Evolutionary conservation across 345 rosid species (phyloP), one percentile per base, ranked within the genome.

Genomic region (Stellera chamaejasme): DNA sequence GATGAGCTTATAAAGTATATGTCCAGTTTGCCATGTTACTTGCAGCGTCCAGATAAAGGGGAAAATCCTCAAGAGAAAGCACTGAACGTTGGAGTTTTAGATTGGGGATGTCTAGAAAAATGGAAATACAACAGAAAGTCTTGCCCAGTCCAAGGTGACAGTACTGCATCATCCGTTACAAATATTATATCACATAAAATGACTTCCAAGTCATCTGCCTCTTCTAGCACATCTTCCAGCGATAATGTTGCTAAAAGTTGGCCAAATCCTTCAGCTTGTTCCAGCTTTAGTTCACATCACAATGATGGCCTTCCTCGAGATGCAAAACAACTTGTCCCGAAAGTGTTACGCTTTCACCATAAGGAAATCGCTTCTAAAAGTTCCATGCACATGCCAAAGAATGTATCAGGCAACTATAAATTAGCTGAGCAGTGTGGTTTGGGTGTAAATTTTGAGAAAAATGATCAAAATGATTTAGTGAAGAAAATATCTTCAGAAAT

Each of bases 41-140:
- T 85, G 60, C 89, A 83, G 76, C 72, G 62, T 15, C 19, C 73
- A 55, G 86, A 82, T 45, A 77, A 48, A 49, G 71, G 66, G 41
- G 84, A 76, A 51, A 71, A 68, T n/a, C 13, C 62, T 10, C 79
- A 80, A 48, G 90, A 71, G 52, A 84, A 82, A 64, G 90, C 79
- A 60, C 64, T 88, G 73, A 84, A 82, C 76, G 77, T 88, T 43
- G 96, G 98, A 50, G 98, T 92, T 67, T 69, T 92, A 69, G 98
- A 92, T 67, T 85, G 96, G 98, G 68, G 69, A 12, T 72, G 77
- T 54, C 69, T 92, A 26, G 85, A 85, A 77, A 75, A 75, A 61
- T 88, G 87, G 90, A 85, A 76, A 52, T 47, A 62, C 27, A 69
- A 62, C 42, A 68, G 54, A 56, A 77, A 66, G 60, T 47, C 47